Evolutionary conservation across 805 yeast species (phyloP).

Genomic region (Yamadazyma tumulicola): DNA sequence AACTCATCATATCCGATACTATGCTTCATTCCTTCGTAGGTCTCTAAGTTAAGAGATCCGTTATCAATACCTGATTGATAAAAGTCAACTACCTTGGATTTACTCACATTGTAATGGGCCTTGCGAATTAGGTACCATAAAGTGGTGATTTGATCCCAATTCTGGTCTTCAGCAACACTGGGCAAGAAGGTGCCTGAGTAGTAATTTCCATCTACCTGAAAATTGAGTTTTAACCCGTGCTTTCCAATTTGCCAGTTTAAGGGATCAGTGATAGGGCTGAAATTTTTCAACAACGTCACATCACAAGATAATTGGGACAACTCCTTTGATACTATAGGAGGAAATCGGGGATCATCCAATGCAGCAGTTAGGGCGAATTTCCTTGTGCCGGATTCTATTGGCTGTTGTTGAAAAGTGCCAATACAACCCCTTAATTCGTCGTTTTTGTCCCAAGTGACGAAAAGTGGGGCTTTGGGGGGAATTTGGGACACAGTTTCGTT

Average conservation of each 20-base stretch:
- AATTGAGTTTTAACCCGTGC: slow-evolving; percentile 72
- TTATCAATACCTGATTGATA: slow-evolving; percentile 26
- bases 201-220: slow-evolving; percentile 35
- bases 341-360: slow-evolving; percentile 72
- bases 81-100: slow-evolving; percentile 18
- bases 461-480: slow-evolving; percentile 53
- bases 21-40: slow-evolving; percentile 35
- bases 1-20: slow-evolving; percentile 24
- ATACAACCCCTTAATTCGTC: slow-evolving; percentile 80
- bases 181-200: slow-evolving; percentile 85
- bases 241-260: slow-evolving; percentile 77
- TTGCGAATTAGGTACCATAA: slow-evolving; percentile 67
- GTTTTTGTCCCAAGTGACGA: slow-evolving; percentile 79
- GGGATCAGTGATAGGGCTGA: slow-evolving; percentile 48
- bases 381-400: slow-evolving; percentile 54
- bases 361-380: slow-evolving; percentile 64
- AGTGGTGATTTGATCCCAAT: slow-evolving; percentile 74
- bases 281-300: slow-evolving; percentile 65
- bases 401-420: slow-evolving; percentile 68
- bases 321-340: slow-evolving; percentile 58
- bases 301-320: slow-evolving; percentile 49
- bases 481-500: slow-evolving; percentile 10
- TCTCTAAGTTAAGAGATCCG: slow-evolving; percentile 31
- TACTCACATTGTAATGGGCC: slow-evolving; percentile 47
- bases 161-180: slow-evolving; percentile 83